A percentile compares a stretch with the other conserved stretches of the same genome.
These are phyloP conservation scores for Penicillium cinerascens DNA, from an alignment of 495 filamentous ascomycete genomes.

Conservation along the genomic window DNA sequence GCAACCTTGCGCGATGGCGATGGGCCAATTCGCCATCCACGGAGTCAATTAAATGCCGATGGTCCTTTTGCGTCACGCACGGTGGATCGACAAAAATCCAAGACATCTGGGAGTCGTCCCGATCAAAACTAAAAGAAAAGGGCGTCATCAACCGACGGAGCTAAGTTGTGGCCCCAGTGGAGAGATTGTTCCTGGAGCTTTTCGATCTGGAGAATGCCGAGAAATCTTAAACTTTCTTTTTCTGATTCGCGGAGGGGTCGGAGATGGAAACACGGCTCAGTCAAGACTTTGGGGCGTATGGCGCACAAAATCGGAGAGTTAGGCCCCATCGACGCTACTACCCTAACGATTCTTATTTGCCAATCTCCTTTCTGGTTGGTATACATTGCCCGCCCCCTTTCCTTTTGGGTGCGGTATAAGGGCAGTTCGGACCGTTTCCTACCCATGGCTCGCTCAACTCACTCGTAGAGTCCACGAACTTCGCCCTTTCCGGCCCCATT, in stretches of 20 bases:
- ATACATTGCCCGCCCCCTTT: background rate
- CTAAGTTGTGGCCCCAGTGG: conserved; percentile 1
- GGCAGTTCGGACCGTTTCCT: background rate
- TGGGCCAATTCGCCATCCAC: background rate
- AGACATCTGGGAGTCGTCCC: background rate
- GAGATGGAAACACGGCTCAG: conserved; percentile 4
- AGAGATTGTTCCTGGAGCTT: conserved; percentile 5
- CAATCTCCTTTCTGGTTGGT: conserved; percentile 1
- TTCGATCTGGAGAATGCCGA: conserved; percentile 19
- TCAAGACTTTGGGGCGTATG: conserved; percentile 1
- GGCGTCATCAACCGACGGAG: background rate
- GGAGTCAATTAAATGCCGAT: background rate
- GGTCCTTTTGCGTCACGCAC: background rate
- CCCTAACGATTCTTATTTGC: conserved; percentile 18
- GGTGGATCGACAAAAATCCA: background rate
- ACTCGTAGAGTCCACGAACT: background rate
- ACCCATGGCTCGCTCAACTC: background rate
- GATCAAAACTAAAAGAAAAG: background rate
- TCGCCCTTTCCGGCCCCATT: background rate
- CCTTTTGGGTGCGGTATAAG: background rate
- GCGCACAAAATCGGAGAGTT: conserved; percentile 10
- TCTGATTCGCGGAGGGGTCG: conserved; percentile 7
- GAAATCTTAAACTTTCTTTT: conserved; percentile 5
- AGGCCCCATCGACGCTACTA: conserved; percentile 15
- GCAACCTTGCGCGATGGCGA: background rate